Conservation (phyloP, 768 basidiomycete species). For the Lentinula raphanica region DNA sequence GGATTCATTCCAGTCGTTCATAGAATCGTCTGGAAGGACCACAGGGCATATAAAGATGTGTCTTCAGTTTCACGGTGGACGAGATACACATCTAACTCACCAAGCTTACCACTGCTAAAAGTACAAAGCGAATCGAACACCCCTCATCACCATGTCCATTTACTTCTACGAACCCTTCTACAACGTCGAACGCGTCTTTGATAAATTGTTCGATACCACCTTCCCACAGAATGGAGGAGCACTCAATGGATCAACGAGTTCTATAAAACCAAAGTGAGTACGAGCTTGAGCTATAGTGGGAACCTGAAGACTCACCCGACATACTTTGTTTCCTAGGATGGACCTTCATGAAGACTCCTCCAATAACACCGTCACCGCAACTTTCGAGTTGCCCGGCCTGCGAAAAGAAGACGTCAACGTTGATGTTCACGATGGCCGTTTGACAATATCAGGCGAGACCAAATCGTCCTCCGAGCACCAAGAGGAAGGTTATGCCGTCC, state of each 20-base stretch:
- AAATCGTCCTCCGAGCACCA: constrained; percentile 31
- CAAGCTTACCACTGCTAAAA: no score
- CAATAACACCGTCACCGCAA: constrained; percentile 49
- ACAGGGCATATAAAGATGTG: background rate
- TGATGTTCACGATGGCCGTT: constrained; percentile 45
- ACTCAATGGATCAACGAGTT: constrained; percentile 3
- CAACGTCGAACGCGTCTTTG: constrained; percentile 41
- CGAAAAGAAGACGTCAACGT: constrained; percentile 49
- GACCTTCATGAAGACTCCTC: constrained; percentile 21
- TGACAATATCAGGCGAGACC: constrained; percentile 50
- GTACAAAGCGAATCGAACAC: no score
- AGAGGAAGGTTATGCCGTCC: constrained; percentile 36
- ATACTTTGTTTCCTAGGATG: no score
- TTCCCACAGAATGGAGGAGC: background rate
- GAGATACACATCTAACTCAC: no score
- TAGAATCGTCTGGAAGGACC: background rate
- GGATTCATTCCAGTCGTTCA: background rate
- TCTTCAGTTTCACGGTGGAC: no score
- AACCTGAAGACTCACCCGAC: no score
- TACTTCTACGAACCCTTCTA: constrained; percentile 40
- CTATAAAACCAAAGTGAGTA: constrained; percentile 27
- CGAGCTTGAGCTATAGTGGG: background rate
- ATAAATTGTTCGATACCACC: constrained; percentile 23
- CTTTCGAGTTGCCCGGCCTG: constrained; percentile 58
- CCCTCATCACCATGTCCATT: constrained; percentile 19